Conservation (phyloP, 2,329 filamentous ascomycete species). For the Neoscytalidium dimidiatum region DNA sequence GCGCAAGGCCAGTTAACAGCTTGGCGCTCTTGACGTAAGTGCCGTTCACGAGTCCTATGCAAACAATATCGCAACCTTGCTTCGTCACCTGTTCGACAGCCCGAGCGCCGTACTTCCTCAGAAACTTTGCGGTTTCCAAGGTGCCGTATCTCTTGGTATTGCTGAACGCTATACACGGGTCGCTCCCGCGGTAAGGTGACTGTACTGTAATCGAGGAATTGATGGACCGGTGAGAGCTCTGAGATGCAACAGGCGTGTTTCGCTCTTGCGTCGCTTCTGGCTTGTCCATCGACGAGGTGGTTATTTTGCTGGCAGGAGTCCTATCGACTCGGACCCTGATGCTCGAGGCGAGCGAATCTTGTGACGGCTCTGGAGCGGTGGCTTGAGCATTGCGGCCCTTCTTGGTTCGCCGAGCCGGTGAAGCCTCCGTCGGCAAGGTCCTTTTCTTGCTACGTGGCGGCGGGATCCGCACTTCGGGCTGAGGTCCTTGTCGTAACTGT, state of each 20-base stretch:
- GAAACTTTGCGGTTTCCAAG: background rate
- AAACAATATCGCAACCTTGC: slow-evolving; percentile 7
- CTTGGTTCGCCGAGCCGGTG: background rate
- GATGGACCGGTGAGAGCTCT: background rate
- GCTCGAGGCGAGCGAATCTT: background rate
- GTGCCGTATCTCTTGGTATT: background rate
- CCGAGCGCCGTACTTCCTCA: background rate
- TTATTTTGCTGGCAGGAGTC: background rate
- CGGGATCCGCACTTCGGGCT: background rate
- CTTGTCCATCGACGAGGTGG: background rate
- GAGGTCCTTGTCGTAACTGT: background rate
- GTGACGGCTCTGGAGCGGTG: background rate
- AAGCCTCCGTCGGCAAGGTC: background rate
- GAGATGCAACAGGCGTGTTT: background rate
- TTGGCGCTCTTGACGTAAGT: slow-evolving; percentile 33
- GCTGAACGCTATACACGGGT: slow-evolving; percentile 3
- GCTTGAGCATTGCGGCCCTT: background rate
- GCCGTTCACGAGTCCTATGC: background rate
- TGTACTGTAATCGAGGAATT: background rate
- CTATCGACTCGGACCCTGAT: background rate
- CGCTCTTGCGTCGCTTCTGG: background rate
- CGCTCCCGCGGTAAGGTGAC: background rate
- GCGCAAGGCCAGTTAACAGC: slow-evolving; percentile 45
- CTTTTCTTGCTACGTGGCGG: slow-evolving; percentile 6
- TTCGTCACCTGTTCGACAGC: background rate